Evolutionary conservation across 1,139 yeast genomes (phyloP), one percentile per base, ranked within the genome.

Genomic region (Pichia sp.): DNA sequence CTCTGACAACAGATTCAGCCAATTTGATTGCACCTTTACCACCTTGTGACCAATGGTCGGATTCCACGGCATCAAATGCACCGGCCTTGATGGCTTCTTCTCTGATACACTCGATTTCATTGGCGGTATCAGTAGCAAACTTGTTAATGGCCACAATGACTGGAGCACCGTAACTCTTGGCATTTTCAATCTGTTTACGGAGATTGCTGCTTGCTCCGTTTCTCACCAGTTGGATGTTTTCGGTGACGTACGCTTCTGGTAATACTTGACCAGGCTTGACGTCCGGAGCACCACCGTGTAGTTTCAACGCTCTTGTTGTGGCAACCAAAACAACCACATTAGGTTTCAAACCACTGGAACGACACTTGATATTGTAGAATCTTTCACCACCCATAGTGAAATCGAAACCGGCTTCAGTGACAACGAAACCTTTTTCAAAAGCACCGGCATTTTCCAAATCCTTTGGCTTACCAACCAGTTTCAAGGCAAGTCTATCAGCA

Each of bases 321-420:
- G 94, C 88, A 49, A 84, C 94, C 49, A 84, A 69, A 33, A 84
- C 88, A 44, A 83, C 85, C 35, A 80, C 76, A 60, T 83, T 81
- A 29, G 94, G 94, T 49, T 71, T 69, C 51, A 79, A 67, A 2
- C 87, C 90, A 38, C 86, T 79, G 7, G 87, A 71, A 64, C 92
- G 77, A 58, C 90, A 81, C 66, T 84, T 84, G 61, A 84, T 83
- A 64, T 83, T 81, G 66, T 81, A 77, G 64, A 83, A 83, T 63
- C 94, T 72, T 68, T 84, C 94, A 56, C 94, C 94, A 55, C 94
- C 94, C 94, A 84, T 84, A 38, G 92, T 82, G 64, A 84, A 84
- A 62, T 84, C 94, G 59, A 84, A 84, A 40, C 94, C 94, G 27
- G 92, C 92, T 64, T 84, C 94, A 39, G 94, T 84, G 43, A 84